Conservation (phyloP, 2,329 filamentous ascomycete species). For the Fusarium oligoseptatum region DNA sequence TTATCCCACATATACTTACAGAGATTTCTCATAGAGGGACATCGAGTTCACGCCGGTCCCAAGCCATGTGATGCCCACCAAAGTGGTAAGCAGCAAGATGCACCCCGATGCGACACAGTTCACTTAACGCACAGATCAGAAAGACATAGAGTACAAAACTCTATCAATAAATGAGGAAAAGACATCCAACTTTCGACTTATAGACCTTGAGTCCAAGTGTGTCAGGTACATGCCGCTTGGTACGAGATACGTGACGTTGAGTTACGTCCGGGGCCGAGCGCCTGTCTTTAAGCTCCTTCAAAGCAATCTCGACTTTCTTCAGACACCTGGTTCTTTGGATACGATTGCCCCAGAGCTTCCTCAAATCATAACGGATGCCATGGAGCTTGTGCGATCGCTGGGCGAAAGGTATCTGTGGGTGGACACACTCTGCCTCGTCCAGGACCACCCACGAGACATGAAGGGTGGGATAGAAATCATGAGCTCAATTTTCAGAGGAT, state of each 20-base stretch:
- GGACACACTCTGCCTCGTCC: slow-evolving; percentile 34
- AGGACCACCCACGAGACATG: slow-evolving; percentile 25
- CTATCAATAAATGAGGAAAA: background rate
- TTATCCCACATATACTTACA: background rate
- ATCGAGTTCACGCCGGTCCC: background rate
- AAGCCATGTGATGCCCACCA: background rate
- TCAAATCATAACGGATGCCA: slow-evolving; percentile 15
- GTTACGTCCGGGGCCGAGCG: background rate
- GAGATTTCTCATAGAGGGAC: background rate
- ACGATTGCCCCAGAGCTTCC: background rate
- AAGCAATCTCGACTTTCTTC: background rate
- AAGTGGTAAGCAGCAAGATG: background rate
- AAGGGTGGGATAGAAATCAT: slow-evolving; percentile 10
- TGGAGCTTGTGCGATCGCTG: slow-evolving; percentile 2
- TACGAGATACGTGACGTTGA: slow-evolving; percentile 2
- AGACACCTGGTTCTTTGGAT: background rate
- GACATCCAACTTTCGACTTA: slow-evolving; percentile 14
- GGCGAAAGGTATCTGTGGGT: slow-evolving; percentile 36
- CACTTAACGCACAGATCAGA: background rate
- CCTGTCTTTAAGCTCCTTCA: background rate
- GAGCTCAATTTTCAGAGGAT: slow-evolving; percentile 20
- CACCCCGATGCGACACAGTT: background rate
- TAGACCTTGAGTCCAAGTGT: slow-evolving; percentile 7
- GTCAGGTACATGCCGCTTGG: slow-evolving; percentile 3
- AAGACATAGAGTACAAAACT: background rate